These are phyloP conservation scores for Cladosporium halotolerans DNA, from an alignment of 2,329 filamentous ascomycete genomes.

Conservation along the genomic window DNA sequence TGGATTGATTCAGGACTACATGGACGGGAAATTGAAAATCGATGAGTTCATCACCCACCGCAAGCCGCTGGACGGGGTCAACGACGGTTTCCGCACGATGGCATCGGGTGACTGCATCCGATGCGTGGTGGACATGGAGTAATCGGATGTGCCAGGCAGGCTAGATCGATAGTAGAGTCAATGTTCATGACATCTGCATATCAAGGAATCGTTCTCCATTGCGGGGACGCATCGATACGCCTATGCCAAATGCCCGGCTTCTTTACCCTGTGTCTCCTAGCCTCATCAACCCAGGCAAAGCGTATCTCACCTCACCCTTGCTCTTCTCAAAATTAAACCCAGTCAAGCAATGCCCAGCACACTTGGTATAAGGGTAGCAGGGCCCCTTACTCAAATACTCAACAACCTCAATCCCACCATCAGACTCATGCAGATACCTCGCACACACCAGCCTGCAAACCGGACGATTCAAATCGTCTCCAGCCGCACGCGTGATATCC, in stretches of 20 bases:
- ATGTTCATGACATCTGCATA: background rate
- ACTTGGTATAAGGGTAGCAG: conserved; percentile 7
- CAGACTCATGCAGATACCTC: conserved; percentile 7
- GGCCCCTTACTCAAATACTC: conserved; percentile 5
- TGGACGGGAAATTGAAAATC: conserved; percentile 80
- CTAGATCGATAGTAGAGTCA: background rate
- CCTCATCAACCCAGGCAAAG: background rate
- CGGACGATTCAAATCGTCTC: background rate
- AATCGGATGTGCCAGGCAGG: background rate
- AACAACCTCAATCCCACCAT: background rate
- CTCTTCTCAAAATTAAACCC: conserved; percentile 2
- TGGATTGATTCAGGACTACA: conserved; percentile 76
- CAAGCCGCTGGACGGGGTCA: conserved; percentile 71
- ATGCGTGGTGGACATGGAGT: conserved; percentile 65
- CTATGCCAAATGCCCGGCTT: no score
- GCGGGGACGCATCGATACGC: no score
- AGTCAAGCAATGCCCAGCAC: conserved; percentile 1
- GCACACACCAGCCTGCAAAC: conserved; percentile 3
- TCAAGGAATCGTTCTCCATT: no score
- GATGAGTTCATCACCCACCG: conserved; percentile 97
- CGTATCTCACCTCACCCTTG: background rate
- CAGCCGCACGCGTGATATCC: background rate
- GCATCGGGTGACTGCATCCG: conserved; percentile 91
- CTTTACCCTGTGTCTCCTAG: no score
- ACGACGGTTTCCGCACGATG: conserved; percentile 85